Evolutionary conservation across 495 filamentous ascomycete species (phyloP).

Genomic region (Trichocladium uniseriatum): DNA sequence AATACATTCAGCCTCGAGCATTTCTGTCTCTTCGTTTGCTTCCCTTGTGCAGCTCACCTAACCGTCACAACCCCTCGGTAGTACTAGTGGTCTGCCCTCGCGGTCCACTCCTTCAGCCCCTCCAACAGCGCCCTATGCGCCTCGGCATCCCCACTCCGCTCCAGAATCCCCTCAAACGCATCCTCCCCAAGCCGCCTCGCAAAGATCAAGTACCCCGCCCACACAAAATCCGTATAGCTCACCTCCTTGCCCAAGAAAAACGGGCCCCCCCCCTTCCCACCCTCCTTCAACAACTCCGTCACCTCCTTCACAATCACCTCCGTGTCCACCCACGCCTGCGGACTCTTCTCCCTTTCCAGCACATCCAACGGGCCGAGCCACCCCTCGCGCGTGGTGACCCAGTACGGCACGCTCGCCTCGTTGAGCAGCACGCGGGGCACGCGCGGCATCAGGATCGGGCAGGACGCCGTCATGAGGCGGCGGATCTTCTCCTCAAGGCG

Average conservation of each 20-base stretch:
- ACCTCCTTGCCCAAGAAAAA: constrained; percentile 35
- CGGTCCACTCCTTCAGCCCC: constrained; percentile 31
- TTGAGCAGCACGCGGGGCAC: constrained; percentile 34
- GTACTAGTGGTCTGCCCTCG: constrained; percentile 22
- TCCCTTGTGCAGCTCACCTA: too few species aligned
- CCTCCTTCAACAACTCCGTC: constrained; percentile 42
- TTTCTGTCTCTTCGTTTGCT: too few species aligned
- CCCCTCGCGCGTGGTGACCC: constrained; percentile 29
- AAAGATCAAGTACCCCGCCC: constrained; percentile 32
- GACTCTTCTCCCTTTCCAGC: constrained; percentile 30
- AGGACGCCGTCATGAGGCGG: constrained; percentile 12
- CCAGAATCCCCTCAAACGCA: constrained; percentile 24
- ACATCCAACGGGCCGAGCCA: constrained; percentile 28
- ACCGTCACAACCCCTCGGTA: too few species aligned
- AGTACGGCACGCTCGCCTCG: constrained; percentile 35
- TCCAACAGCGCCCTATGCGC: constrained; percentile 31
- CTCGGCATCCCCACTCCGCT: constrained; percentile 25
- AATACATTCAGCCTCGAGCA: too few species aligned
- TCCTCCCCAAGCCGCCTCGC: constrained; percentile 20
- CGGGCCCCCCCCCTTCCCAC: constrained; percentile 29
- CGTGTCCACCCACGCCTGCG: constrained; percentile 30
- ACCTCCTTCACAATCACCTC: constrained; percentile 30
- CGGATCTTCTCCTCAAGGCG: constrained; percentile 22
- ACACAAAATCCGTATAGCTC: constrained; percentile 37
- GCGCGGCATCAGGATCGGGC: constrained; percentile 24